Evolutionary conservation across 345 rosid genomes (phyloP), one percentile per base, ranked within the genome.

Genomic region (Rhizophora mangle): DNA sequence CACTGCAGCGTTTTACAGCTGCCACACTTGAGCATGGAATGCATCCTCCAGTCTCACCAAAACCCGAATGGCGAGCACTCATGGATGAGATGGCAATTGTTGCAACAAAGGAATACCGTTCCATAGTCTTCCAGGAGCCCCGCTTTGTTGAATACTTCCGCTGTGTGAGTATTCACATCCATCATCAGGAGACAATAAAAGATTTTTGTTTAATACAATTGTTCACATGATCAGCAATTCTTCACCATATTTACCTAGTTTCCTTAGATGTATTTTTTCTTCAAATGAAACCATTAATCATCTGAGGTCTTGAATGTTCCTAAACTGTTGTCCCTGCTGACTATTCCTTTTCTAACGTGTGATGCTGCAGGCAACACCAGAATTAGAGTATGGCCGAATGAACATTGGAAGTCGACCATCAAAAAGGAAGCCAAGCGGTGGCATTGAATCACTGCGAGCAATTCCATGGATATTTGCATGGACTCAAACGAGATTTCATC

Each of bases 391-490:
- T 65, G 99, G 99, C 64, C 83, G 98, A 65, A 89, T 96, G 98
- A 96, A 96, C 82, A 92, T 92, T 20, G 99, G 98, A 62, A 96
- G 99, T 54, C 84, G 98, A 64, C 99, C 98, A 55, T 89, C 99
- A 46, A 96, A 90, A 86, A 67, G 98, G 76, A 92, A 90, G 83
- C 99, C 98, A 20, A 90, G 97, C 34, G 98, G 99, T 27, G 99
- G 99, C 43, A 92, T 95, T 0, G 97, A 92, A 76, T 85, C 98
- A 55, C 94, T 96, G 11, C 89, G 98, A 64, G 98, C 98, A 53
- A 95, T 95, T 79, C 98, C 99, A 31, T 92, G 97, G 98, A 92
- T 96, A 68, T 96, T 96, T 82, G 98, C 91, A 1, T 96, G 98
- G 99, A 92, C 97, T 0, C 98, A 87, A 72, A 95, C 97, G 11